A percentile compares a stretch with the other conserved stretches of the same genome.
These are phyloP conservation scores for Fusarium acutatum DNA, from an alignment of 2,329 filamentous ascomycete species.

Conservation along the genomic window DNA sequence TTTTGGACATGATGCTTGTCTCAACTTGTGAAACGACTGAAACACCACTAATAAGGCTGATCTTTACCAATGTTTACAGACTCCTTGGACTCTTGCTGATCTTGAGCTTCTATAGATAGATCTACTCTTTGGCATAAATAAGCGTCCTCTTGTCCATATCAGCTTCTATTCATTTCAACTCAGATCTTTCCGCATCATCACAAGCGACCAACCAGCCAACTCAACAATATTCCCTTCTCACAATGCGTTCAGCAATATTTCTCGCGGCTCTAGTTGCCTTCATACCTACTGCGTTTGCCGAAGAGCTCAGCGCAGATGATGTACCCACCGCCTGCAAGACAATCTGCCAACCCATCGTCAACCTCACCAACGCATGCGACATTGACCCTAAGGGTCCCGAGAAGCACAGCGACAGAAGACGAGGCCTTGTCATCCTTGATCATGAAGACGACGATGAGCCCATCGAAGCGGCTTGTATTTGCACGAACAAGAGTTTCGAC, in stretches of 20 bases:
- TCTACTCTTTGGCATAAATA: not conserved
- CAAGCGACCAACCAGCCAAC: not conserved
- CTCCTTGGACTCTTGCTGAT: not conserved
- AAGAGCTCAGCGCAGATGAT: not conserved
- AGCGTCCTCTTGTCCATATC: not conserved
- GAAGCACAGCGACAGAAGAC: not conserved
- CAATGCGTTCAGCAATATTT: not conserved
- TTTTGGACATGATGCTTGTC: not conserved
- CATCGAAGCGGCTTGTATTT: not conserved
- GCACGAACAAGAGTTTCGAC: not conserved
- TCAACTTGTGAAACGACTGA: not conserved
- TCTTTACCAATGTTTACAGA: not conserved
- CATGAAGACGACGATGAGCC: not conserved
- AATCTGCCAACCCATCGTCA: slow-evolving; percentile 2
- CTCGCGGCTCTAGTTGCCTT: not conserved
- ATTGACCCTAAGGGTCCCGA: not conserved
- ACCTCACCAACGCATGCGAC: slow-evolving; percentile 2
- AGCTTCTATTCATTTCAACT: not conserved
- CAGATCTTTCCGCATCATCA: not conserved
- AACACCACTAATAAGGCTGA: not conserved
- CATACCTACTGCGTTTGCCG: fast-evolving
- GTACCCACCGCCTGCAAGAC: not conserved
- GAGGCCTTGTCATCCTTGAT: not conserved
- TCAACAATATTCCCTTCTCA: too few relatives aligned
- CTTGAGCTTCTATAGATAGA: not conserved